phyloP scores from a whole-genome alignment of 2,329 filamentous ascomycete species.

The Penicillium janthinellum region DNA sequence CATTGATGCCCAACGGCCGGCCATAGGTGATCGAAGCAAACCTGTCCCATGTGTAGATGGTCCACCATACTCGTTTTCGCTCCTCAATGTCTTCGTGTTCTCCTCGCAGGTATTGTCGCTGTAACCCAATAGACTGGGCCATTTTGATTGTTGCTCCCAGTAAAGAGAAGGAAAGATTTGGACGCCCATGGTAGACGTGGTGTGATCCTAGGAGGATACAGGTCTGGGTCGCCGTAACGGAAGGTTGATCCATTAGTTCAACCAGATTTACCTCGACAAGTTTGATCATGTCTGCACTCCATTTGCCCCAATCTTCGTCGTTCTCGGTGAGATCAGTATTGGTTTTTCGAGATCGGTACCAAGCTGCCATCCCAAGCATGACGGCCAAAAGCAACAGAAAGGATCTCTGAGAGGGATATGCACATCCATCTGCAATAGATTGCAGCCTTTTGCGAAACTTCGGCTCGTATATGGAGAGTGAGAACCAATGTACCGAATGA shows the following conservation, averaged over 20 bases:
- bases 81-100: not conserved
- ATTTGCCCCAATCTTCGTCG: not conserved
- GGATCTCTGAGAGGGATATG: not conserved
- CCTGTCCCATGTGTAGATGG: not conserved
- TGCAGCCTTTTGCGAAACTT: not conserved
- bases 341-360: not conserved
- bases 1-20: not conserved
- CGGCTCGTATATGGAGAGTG: not conserved
- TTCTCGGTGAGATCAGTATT: not conserved
- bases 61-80: not conserved
- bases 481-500: not conserved
- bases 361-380: not conserved
- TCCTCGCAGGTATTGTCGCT: not conserved
- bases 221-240: not conserved
- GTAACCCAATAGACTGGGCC: not conserved
- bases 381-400: not conserved
- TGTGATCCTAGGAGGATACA: not conserved
- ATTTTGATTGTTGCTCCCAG: not conserved
- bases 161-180: not conserved
- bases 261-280: not conserved
- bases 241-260: not conserved
- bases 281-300: not conserved
- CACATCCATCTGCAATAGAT: not conserved
- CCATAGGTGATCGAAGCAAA: not conserved
- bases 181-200: not conserved